phyloP scores from a whole-genome alignment of 345 rosid genomes.

The Theobroma cacao region DNA sequence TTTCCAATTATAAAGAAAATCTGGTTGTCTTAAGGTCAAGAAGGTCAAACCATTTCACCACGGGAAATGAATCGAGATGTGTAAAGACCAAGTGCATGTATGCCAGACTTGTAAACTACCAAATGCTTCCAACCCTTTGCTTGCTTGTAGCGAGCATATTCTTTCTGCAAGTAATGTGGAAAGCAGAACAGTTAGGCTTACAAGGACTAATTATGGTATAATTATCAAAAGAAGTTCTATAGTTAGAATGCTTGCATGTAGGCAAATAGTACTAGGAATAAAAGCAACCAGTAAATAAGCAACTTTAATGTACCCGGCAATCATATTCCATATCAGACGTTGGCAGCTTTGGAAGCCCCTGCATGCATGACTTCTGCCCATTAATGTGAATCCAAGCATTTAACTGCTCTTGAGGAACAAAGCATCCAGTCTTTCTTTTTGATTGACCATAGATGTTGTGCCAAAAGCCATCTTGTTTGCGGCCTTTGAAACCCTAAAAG shows the following conservation, averaged over 20 bases:
- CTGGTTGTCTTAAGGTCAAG: background rate
- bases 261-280: background rate
- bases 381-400: slow-evolving; percentile 62
- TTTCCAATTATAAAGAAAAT: slow-evolving; percentile 5
- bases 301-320: slow-evolving; percentile 38
- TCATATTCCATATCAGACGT: slow-evolving; percentile 35
- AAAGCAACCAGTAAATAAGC: background rate
- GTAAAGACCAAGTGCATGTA: slow-evolving; percentile 63
- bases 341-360: slow-evolving; percentile 29
- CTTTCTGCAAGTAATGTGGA: slow-evolving; percentile 40
- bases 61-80: slow-evolving; percentile 49
- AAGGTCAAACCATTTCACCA: slow-evolving; percentile 50
- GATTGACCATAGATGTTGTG: slow-evolving; percentile 27
- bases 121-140: slow-evolving; percentile 49
- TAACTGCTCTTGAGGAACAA: slow-evolving; percentile 56
- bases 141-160: slow-evolving; percentile 51
- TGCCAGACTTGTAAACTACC: slow-evolving; percentile 62
- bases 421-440: slow-evolving; percentile 34
- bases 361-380: slow-evolving; percentile 41
- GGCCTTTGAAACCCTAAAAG: slow-evolving; percentile 47
- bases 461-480: slow-evolving; percentile 47
- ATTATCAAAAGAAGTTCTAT: background rate
- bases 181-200: background rate
- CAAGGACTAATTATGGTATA: background rate
- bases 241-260: background rate